Conservation (phyloP, 2,329 filamentous ascomycete genomes). For the Fusarium redolens region DNA sequence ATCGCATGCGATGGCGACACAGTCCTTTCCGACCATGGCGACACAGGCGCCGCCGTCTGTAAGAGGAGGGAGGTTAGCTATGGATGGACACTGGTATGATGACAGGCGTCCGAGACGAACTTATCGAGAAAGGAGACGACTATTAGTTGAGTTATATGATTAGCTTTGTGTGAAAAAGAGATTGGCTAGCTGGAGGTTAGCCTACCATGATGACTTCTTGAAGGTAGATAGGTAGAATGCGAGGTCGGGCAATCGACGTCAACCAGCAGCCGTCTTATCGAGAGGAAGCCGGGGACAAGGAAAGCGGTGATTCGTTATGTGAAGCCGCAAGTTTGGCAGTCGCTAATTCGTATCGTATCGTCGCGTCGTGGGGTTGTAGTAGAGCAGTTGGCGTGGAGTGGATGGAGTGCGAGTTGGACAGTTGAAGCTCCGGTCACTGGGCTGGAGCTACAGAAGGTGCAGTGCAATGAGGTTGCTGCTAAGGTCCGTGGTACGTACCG, state of each 20-base stretch:
- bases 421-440: slow-evolving; percentile 39
- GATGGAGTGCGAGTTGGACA: slow-evolving; percentile 36
- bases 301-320: not conserved
- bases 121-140: slow-evolving; percentile 96
- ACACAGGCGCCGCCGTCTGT: slow-evolving; percentile 91
- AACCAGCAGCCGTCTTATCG: slow-evolving; percentile 34
- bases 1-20: slow-evolving; percentile 98
- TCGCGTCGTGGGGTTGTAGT: slow-evolving; percentile 9
- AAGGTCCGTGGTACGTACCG: slow-evolving; percentile 39
- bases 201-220: slow-evolving; percentile 47
- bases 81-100: slow-evolving; percentile 3
- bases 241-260: slow-evolving; percentile 39
- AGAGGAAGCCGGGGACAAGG: slow-evolving; percentile 14
- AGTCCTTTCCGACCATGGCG: slow-evolving; percentile 99
- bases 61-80: slow-evolving; percentile 32
- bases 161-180: slow-evolving; percentile 35
- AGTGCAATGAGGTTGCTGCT: slow-evolving; percentile 28
- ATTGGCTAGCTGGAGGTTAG: not conserved
- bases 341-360: slow-evolving; percentile 16
- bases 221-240: slow-evolving; percentile 32
- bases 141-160: slow-evolving; percentile 55
- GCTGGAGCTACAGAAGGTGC: slow-evolving; percentile 37
- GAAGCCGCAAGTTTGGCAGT: not conserved
- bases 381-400: slow-evolving; percentile 29
- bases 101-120: slow-evolving; percentile 62